A percentile compares a stretch with the other conserved stretches of the same genome.
phyloP scores from a whole-genome alignment of 805 yeast species.

The Wickerhamomyces ciferrii region DNA sequence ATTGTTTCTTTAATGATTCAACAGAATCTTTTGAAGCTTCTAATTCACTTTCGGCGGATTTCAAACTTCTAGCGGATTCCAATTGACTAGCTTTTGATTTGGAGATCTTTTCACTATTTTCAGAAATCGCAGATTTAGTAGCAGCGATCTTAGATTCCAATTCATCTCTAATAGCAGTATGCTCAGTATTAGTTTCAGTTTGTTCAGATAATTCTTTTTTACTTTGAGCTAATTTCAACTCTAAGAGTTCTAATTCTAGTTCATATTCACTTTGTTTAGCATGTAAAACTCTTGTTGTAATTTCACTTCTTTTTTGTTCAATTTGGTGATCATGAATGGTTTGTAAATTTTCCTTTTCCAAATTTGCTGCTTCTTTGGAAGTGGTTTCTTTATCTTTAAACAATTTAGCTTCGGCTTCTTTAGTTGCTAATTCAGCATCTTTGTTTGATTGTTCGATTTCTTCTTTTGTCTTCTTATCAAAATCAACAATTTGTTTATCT shows the following conservation, averaged over 20 bases:
- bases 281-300: constrained; percentile 18
- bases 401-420: constrained; percentile 15
- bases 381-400: constrained; percentile 12
- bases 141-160: constrained; percentile 14
- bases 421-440: constrained; percentile 8
- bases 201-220: constrained; percentile 19
- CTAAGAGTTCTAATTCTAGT: constrained; percentile 15
- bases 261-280: constrained; percentile 23
- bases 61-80: constrained; percentile 7
- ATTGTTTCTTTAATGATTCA: constrained; percentile 12
- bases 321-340: constrained; percentile 15
- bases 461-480: constrained; percentile 15
- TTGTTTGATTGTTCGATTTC: constrained; percentile 15
- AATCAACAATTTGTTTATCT: constrained; percentile 15
- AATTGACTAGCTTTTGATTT: constrained; percentile 9
- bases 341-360: constrained; percentile 10
- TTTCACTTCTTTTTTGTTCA: constrained; percentile 17
- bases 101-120: constrained; percentile 13
- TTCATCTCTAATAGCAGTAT: constrained; percentile 9
- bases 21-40: constrained; percentile 10
- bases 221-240: constrained; percentile 19
- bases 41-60: constrained; percentile 13
- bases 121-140: constrained; percentile 13
- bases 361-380: constrained; percentile 9
- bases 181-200: constrained; percentile 11